Base-by-base conservation (phyloP, 192 early-diverging fungal species). In the Chytriomyces sp. region DNA sequence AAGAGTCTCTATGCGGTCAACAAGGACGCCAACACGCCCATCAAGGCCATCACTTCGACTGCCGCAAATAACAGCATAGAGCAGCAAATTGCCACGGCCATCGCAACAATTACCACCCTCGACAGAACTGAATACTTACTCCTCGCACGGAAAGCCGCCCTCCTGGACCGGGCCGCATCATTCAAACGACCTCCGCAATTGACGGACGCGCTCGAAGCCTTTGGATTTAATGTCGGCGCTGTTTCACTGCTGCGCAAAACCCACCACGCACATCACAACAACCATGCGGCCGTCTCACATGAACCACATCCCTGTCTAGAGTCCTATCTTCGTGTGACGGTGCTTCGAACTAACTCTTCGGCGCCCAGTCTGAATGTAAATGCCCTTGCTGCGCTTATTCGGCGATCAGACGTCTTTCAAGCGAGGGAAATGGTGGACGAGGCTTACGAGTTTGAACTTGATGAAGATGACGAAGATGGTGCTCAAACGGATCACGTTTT, bases 191-290 rank as follows among this genome's bases (percentile, higher is more conserved):
- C 53, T 57, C 13, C 53, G 16, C 53, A 57, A 20, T 5, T 57
- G 16, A 57, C 53, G 13, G 53, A 57, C 53, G 53, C 53, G 20
- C 53, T 57, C 16, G 53, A 13, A 57, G 16, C 20, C 53, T 57
- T 57, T 20, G 53, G 53, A 57, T 57, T 57, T 20, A 57, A 57
- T 57, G 53, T 57, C 53, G 53, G 53, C 53, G 53, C 53, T 5
- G 53, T 57, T 20, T 57, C 53, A 13, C 13, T 13, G 53, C 53
- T 57, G 16, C 53, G 16, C 53, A 20, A n/a, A n/a, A 13, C 13
- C 16, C 53, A 57, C 53, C 13, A 20, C 16, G 16, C 53, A 20
- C 53, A 57, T 13, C 16, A 13, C 20, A 13, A 57, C 53, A 20
- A n/a, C 13, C 53, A 57, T 3, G 53, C 53, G 16, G 53, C 53